Evolutionary conservation across 495 filamentous ascomycete genomes (phyloP).

Genomic region (Podospora pseudopauciseta): DNA sequence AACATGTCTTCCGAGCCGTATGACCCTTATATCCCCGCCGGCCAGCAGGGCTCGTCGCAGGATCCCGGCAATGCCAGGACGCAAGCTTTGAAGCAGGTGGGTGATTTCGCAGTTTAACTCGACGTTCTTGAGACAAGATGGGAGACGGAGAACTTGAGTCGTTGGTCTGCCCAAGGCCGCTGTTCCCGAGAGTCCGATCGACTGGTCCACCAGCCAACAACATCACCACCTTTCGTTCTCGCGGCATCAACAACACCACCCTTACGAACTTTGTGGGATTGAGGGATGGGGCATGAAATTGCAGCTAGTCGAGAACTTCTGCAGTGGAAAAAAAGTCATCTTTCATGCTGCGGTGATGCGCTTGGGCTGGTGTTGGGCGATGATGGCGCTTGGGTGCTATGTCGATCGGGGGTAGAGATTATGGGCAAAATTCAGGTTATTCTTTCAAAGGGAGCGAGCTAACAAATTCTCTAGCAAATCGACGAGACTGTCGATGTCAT

Average conservation of each 20-base stretch:
- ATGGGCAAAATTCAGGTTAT: background rate
- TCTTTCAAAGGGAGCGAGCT: background rate
- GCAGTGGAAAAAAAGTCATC: background rate
- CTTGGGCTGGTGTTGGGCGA: background rate
- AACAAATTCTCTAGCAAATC: conserved; percentile 69
- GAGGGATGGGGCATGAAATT: background rate
- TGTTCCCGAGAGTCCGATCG: background rate
- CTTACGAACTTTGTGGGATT: background rate
- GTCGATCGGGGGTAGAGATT: background rate
- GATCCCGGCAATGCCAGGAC: conserved; percentile 46
- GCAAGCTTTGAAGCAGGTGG: conserved; percentile 74
- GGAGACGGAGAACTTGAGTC: background rate
- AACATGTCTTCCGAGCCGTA: conserved; percentile 70
- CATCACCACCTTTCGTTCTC: background rate
- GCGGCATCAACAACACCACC: background rate
- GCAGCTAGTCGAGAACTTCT: background rate
- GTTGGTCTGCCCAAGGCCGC: background rate
- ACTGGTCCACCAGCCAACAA: background rate
- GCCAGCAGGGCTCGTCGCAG: conserved; percentile 45
- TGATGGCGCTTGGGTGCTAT: background rate
- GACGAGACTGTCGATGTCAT: conserved; percentile 88
- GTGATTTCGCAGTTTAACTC: conserved; percentile 30
- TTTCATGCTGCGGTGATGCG: background rate
- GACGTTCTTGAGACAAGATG: background rate
- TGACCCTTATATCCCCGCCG: conserved; percentile 85